Percentiles rank a stretch among this genome's conserved stretches.
Conservation (phyloP, 495 filamentous ascomycete species). For the Saxophila tyrrhenica region DNA sequence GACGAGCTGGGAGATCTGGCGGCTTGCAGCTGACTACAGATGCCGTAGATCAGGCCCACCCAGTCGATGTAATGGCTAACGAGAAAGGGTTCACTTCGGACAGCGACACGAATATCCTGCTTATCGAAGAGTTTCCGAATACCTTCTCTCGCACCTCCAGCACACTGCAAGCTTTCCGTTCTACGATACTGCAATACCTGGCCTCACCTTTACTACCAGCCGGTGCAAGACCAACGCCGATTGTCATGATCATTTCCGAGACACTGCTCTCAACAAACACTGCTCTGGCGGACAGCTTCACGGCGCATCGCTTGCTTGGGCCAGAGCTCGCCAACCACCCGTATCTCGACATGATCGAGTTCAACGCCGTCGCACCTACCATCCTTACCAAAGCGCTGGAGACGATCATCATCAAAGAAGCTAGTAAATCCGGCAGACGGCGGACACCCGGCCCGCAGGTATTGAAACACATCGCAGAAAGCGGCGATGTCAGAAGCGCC, state of each 20-base stretch:
- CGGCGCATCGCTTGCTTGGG: conserved; percentile 75
- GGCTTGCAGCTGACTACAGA: conserved; percentile 37
- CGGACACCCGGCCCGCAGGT: conserved; percentile 59
- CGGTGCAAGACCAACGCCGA: conserved; percentile 32
- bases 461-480: conserved; percentile 62
- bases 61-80: neutral
- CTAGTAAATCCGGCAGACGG: conserved; percentile 53
- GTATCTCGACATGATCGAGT: conserved; percentile 65
- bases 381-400: conserved; percentile 75
- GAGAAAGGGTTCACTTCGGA: neutral
- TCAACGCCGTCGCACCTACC: conserved; percentile 83
- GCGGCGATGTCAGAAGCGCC: conserved; percentile 86
- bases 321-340: conserved; percentile 72
- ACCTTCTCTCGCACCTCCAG: conserved; percentile 58
- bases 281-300: conserved; percentile 74
- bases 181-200: conserved; percentile 62
- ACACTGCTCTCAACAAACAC: conserved; percentile 65
- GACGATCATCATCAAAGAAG: conserved; percentile 67
- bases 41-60: conserved; percentile 5
- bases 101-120: conserved; percentile 44
- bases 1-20: conserved; percentile 63
- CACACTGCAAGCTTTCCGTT: conserved; percentile 60
- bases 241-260: conserved; percentile 87
- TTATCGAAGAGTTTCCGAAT: conserved; percentile 93
- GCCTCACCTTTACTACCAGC: conserved; percentile 47